Percentiles rank a stretch among this genome's conserved stretches.
Evolutionary conservation across 768 basidiomycete species (phyloP).

Genomic region (Dentipellis fragilis): DNA sequence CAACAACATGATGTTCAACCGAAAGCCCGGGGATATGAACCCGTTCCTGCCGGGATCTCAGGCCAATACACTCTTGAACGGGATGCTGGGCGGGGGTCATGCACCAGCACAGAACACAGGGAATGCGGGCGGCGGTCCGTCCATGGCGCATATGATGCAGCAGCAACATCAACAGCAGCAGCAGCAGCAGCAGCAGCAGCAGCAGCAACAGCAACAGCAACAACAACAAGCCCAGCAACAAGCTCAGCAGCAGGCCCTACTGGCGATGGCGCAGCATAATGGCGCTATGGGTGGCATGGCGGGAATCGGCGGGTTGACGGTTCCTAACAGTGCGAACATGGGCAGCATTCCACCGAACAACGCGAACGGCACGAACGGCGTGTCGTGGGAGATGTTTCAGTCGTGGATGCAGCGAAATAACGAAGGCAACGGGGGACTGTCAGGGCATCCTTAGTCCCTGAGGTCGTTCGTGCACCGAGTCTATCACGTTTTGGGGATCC

Average conservation of each 20-base stretch:
- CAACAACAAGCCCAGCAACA: conserved; percentile 4
- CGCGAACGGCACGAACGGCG: neutral
- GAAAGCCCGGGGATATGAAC: conserved; percentile 12
- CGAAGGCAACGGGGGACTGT: conserved; percentile 3
- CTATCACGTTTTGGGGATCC: neutral
- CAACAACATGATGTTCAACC: conserved; percentile 5
- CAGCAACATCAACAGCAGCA: conserved; percentile 6
- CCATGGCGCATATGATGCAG: neutral
- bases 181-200: neutral
- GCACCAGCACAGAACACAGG: neutral
- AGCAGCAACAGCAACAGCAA: conserved; percentile 2
- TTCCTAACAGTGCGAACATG: neutral
- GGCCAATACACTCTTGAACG: conserved; percentile 9
- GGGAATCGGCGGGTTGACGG: conserved; percentile 4
- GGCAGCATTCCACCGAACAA: conserved; percentile 5
- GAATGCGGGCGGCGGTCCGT: neutral
- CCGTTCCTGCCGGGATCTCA: conserved; percentile 11
- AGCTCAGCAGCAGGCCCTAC: conserved; percentile 1
- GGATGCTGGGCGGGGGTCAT: neutral
- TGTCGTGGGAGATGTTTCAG: conserved; percentile 9
- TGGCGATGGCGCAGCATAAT: conserved; percentile 4
- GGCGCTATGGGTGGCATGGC: neutral
- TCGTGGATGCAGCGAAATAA: conserved; percentile 10
- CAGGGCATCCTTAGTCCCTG: too few species aligned
- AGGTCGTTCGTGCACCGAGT: too few species aligned